phyloP scores from a whole-genome alignment of 1,284 basidiomycete genomes.

The Hypsizygus ulmarius region DNA sequence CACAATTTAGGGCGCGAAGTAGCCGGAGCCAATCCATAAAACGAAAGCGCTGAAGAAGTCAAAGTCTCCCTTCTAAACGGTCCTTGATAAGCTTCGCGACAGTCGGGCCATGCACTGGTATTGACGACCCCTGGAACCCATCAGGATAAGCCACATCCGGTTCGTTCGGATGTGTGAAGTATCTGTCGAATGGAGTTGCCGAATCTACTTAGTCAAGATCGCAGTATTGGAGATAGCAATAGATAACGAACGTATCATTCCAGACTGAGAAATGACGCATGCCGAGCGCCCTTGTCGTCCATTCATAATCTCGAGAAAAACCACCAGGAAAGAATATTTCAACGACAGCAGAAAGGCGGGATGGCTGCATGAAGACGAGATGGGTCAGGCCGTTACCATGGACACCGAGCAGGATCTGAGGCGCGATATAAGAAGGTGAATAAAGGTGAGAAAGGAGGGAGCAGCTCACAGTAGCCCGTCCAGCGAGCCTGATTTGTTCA shows the following conservation, averaged over 20 bases:
- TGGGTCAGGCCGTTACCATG: constrained; percentile 83
- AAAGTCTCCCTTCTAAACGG: constrained; percentile 24
- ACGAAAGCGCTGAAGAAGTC: too few relatives aligned
- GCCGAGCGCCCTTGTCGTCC: constrained; percentile 67
- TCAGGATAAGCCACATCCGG: constrained; percentile 66
- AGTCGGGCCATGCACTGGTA: constrained; percentile 61
- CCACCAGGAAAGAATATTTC: constrained; percentile 80
- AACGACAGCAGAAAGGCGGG: constrained; percentile 65
- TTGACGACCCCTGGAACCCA: constrained; percentile 70
- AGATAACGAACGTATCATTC: constrained; percentile 61
- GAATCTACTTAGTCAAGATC: constrained; percentile 1
- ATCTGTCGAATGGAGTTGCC: constrained; percentile 24
- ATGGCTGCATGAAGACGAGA: constrained; percentile 74
- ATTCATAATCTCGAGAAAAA: constrained; percentile 81
- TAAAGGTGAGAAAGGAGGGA: not conserved
- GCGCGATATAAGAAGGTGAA: constrained; percentile 1
- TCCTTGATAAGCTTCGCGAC: constrained; percentile 60
- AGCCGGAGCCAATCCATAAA: too few relatives aligned
- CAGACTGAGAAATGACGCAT: constrained; percentile 77
- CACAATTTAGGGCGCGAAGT: too few relatives aligned
- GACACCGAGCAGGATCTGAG: constrained; percentile 71
- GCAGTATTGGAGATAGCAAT: not conserved
- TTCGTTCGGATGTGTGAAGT: constrained; percentile 50
- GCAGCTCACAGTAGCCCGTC: constrained; percentile 60
- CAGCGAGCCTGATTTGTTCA: constrained; percentile 62